Percentiles rank a stretch among this genome's conserved stretches.
Evolutionary conservation across 176 grass and related monocot species (phyloP).

Genomic region (Calamus simplicifolius): DNA sequence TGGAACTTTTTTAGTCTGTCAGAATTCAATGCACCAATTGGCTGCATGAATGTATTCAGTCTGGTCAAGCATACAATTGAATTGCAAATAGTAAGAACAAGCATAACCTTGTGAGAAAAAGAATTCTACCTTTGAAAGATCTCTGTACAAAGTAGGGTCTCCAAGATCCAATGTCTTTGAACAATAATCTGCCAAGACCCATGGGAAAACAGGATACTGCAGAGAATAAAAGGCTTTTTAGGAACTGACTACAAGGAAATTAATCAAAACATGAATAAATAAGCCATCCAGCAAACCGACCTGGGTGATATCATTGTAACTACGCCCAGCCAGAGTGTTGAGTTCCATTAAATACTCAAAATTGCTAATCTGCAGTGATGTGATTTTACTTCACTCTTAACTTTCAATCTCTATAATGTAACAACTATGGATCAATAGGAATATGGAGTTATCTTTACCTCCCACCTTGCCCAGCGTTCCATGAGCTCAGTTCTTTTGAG

Average conservation of each 20-base stretch:
- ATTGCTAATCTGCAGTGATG: slow-evolving; percentile 72
- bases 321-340: slow-evolving; percentile 53
- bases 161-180: slow-evolving; percentile 69
- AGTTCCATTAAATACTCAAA: slow-evolving; percentile 98
- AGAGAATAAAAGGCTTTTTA: slow-evolving; percentile 10
- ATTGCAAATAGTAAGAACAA: too few relatives aligned
- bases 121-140: slow-evolving; percentile 56
- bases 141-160: slow-evolving; percentile 58
- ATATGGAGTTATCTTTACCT: slow-evolving; percentile 33
- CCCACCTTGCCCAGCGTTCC: slow-evolving; percentile 94
- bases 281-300: slow-evolving; percentile 23
- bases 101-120: slow-evolving; percentile 3
- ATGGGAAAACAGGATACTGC: slow-evolving; percentile 97
- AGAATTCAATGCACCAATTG: slow-evolving; percentile 80
- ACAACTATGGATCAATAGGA: not conserved
- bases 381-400: too few relatives aligned
- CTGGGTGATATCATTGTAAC: slow-evolving; percentile 28
- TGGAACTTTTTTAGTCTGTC: slow-evolving; percentile 91
- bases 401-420: not conserved
- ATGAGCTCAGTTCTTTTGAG: slow-evolving; percentile 96
- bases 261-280: not conserved
- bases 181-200: slow-evolving; percentile 83
- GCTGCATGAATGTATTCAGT: slow-evolving; percentile 46
- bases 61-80: too few relatives aligned
- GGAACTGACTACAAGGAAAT: not conserved